Evolutionary conservation across 1,284 basidiomycete species (phyloP).

Genomic region (Irpex sp.): DNA sequence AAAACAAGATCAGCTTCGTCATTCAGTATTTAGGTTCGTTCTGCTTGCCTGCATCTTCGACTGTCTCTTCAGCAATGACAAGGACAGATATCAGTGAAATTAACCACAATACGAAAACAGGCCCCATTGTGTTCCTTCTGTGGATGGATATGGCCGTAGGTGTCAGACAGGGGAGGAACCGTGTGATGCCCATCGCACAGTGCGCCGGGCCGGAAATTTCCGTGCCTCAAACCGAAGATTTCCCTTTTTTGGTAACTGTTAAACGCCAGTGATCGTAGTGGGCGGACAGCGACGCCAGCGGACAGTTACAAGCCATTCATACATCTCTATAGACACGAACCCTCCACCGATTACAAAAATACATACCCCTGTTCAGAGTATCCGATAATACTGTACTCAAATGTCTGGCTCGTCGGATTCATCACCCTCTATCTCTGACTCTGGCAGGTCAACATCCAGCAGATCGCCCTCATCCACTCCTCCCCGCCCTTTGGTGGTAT

Average conservation of each 20-base stretch:
- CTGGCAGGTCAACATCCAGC: conserved; percentile 44
- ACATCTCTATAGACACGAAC: background rate
- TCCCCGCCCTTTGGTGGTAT: conserved; percentile 29
- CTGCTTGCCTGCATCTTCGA: conserved; percentile 27
- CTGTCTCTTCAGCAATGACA: conserved; percentile 20
- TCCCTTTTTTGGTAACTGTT: background rate
- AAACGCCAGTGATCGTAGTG: background rate
- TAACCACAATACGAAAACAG: background rate
- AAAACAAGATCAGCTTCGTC: conserved; percentile 3
- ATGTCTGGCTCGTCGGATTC: conserved; percentile 14
- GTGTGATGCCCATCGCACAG: background rate
- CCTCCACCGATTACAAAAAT: background rate
- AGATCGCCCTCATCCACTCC: conserved; percentile 54
- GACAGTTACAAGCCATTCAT: background rate
- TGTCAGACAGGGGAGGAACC: background rate
- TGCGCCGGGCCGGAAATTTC: background rate
- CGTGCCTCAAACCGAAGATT: background rate
- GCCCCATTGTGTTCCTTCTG: background rate
- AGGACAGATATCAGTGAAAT: background rate
- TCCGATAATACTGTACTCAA: no score
- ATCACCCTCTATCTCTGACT: conserved; percentile 28
- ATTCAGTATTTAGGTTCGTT: background rate
- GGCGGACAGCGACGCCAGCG: background rate
- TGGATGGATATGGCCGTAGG: background rate
- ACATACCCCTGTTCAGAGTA: background rate